Base-by-base conservation (phyloP, 2,329 filamentous ascomycete genomes). In the Metarhizium brunneum region DNA sequence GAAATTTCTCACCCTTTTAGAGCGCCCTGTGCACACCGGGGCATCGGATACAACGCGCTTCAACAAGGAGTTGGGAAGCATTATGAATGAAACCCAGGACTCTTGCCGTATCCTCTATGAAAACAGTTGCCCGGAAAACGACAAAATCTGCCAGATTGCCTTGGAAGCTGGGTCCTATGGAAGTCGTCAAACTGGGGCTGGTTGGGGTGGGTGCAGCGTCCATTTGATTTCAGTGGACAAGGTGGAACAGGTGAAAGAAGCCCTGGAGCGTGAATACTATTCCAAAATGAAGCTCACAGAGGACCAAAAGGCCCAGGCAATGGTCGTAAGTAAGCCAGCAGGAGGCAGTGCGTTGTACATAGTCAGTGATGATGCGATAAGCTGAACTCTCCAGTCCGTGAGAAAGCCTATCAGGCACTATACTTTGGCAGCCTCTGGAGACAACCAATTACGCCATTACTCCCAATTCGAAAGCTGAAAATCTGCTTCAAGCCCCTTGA, bases 131-230 rank as follows among this genome's bases (percentile, higher is more conserved):
- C 85, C 88, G 0, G 92, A 97, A 71, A 82, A 97, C n/a, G 92
- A 99, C 69, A 80, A 89, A 59, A 81, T 99, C 42, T 97, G 92
- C 70, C 70, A 78, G 43, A 86, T 97, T 61, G 92, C 92, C 0
- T 79, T 85, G 32, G 78, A 76, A 16, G 88, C 88, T 1, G 94
- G 94, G 2, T 84, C 88, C 18, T 91, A 90, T 68, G 94, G 92
- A 32, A 91, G 88, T 63, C 79, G 92, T 30, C 74, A 96, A 63
- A 97, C 92, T 0, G 94, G 94, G 43, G 94, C 94, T 0, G 94
- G 94, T 3, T 99, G 94, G 94, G 94, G 94, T 59, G 94, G 94
- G 2, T 97, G 94, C 74, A 94, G 84, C 58, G 92, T 99, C 56
- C 94, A 99, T 73, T 80, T 99, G 56, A 87, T 97, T 53, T 88